Base-by-base conservation (phyloP, 1,139 yeast genomes). In the Insectozyma bohioensis region DNA sequence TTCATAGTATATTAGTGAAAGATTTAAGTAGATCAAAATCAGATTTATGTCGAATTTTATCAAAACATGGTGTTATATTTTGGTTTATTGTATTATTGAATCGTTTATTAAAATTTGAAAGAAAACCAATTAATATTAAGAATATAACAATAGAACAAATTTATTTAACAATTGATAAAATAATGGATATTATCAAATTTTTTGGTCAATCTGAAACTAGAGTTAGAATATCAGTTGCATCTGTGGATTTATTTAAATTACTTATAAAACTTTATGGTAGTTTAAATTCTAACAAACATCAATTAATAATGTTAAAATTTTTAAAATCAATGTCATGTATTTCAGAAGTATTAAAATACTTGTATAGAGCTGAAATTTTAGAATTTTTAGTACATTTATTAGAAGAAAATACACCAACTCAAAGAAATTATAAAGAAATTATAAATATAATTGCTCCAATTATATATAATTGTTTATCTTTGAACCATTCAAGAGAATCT, bases 401-500 rank as follows among this genome's bases (percentile, higher is more conserved):
- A 40, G 53, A 58, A 46, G 47, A 49, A 30, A 55, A 58, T 40
- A 40, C 56, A 0, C 66, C 70, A 0, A 20, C 46, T 3, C 39
- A 56, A 3, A 40, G 40, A 1, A 57, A 60, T 24, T 65, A 66
- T 37, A 67, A 64, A 33, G 77, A 72, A 36, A 58, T 63, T 10
- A 52, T 68, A 33, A 71, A 69, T 40, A 49, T 67, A 7, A 52
- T 68, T 3, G 60, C 72, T 28, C 76, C 78, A 0, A 56, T 67
- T 1, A 47, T 75, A 16, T 74, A 72, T 58, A 78, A 77, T 43
- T 64, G 79, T 30, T 78, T 86, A 45, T 76, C 80, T 33, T 62
- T 81, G 43, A 77, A 78, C 43, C 70, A 71, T 35, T 46, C 56
- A 1, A 58, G 74, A 17, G 86, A 78, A 45, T 56, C 61, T 2